Evolutionary conservation across 495 filamentous ascomycete genomes (phyloP).

Genomic region (Aspergillus saccharolyticus): DNA sequence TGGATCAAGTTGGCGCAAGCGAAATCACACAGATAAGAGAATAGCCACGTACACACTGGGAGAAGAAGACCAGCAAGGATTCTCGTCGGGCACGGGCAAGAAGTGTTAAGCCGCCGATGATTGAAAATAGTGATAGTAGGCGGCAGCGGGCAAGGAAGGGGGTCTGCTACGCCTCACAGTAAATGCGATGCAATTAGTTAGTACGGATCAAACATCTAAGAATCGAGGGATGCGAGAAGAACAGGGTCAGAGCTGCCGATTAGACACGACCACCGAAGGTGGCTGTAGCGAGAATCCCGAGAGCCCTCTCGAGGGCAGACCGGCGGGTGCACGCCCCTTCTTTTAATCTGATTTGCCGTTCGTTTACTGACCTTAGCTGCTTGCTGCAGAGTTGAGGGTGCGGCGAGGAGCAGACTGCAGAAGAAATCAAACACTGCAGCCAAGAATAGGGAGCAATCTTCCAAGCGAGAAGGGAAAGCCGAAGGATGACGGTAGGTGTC

Average conservation of each 20-base stretch:
- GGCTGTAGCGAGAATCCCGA: constrained; percentile 7
- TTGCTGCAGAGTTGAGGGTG: background rate
- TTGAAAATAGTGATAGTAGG: constrained; percentile 14
- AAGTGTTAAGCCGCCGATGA: background rate
- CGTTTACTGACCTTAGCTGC: background rate
- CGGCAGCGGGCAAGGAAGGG: constrained; percentile 16
- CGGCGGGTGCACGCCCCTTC: background rate
- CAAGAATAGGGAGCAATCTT: background rate
- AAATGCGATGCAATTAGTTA: constrained; percentile 17
- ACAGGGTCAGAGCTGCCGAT: constrained; percentile 7
- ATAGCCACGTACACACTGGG: background rate
- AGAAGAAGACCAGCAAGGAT: background rate
- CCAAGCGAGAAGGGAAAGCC: background rate
- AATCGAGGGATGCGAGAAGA: constrained; percentile 5
- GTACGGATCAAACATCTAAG: constrained; percentile 17
- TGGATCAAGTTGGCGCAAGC: background rate
- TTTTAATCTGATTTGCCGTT: background rate
- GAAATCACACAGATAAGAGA: background rate
- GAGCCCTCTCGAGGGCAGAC: background rate
- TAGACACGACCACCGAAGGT: constrained; percentile 5
- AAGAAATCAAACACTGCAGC: background rate
- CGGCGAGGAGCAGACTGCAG: background rate
- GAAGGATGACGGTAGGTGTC: background rate
- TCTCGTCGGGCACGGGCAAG: constrained; percentile 1
- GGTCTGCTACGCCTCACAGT: constrained; percentile 18